Conservation (phyloP, 2,329 filamentous ascomycete genomes). For the Ophiocordyceps camponoti-leonardi region DNA sequence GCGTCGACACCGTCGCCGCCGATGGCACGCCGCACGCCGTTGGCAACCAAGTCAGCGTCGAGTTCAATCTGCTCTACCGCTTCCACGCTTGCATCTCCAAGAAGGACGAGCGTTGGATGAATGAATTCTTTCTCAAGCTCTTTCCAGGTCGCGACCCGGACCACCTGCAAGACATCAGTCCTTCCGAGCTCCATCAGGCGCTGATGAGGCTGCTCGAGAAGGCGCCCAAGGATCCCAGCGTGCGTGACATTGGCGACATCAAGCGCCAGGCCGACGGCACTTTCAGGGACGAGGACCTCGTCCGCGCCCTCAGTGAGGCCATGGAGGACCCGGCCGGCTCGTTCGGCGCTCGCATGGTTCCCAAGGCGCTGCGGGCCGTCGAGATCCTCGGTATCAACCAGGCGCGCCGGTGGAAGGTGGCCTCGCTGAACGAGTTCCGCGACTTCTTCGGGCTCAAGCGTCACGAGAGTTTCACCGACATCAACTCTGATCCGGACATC, state of each 20-base stretch:
- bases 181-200: constrained; percentile 19
- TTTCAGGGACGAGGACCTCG: constrained; percentile 41
- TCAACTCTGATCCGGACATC: constrained; percentile 39
- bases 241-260: constrained; percentile 30
- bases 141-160: constrained; percentile 15
- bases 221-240: constrained; percentile 23
- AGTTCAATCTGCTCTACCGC: constrained; percentile 51
- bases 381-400: constrained; percentile 47
- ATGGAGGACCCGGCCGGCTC: constrained; percentile 43
- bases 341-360: constrained; percentile 42
- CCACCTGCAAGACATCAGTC: constrained; percentile 15
- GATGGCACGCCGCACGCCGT: constrained; percentile 34
- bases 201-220: constrained; percentile 20
- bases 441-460: constrained; percentile 42
- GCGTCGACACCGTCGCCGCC: constrained; percentile 33
- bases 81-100: constrained; percentile 46
- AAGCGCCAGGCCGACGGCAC: constrained; percentile 29
- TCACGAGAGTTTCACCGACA: constrained; percentile 38
- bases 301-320: constrained; percentile 33
- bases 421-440: constrained; percentile 47
- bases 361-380: constrained; percentile 38
- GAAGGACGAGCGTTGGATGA: constrained; percentile 44
- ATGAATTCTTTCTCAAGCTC: constrained; percentile 31
- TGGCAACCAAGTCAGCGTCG: constrained; percentile 50
- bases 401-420: constrained; percentile 42